These are phyloP conservation scores for Fusarium fracticaudum DNA, from an alignment of 2,329 filamentous ascomycete species.

Conservation along the genomic window DNA sequence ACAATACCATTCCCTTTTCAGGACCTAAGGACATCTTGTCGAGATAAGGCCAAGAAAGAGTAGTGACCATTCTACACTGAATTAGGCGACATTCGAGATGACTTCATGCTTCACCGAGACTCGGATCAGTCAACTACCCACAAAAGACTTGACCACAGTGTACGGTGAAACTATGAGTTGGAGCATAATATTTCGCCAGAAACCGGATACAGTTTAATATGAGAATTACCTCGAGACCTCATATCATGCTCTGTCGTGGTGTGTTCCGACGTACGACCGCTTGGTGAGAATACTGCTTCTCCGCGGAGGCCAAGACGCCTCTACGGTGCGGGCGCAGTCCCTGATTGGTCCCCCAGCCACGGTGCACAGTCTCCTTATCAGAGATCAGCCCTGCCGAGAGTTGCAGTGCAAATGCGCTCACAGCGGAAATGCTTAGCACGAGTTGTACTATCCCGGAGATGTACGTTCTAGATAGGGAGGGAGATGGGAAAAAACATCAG, in stretches of 20 bases:
- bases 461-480: conserved; percentile 34
- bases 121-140: conserved; percentile 14
- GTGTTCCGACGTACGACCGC: conserved; percentile 37
- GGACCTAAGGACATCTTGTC: neutral
- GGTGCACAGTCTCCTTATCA: conserved; percentile 36
- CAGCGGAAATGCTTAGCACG: conserved; percentile 34
- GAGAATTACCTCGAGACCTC: conserved; percentile 13
- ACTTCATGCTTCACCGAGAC: conserved; percentile 21
- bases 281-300: conserved; percentile 27
- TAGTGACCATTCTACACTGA: neutral
- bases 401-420: conserved; percentile 18
- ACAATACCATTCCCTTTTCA: neutral
- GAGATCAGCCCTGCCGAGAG: conserved; percentile 23
- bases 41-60: neutral
- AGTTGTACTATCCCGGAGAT: conserved; percentile 33
- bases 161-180: neutral
- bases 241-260: conserved; percentile 26
- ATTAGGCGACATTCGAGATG: neutral
- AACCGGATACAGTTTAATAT: conserved; percentile 6
- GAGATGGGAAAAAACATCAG: conserved; percentile 18
- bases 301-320: conserved; percentile 26
- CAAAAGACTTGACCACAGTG: neutral
- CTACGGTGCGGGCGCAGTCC: neutral
- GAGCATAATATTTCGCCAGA: conserved; percentile 1
- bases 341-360: conserved; percentile 30